Percentiles rank a stretch among this genome's conserved stretches.
Evolutionary conservation across 1,139 yeast genomes (phyloP).

Genomic region (Candida buenavistaensis): DNA sequence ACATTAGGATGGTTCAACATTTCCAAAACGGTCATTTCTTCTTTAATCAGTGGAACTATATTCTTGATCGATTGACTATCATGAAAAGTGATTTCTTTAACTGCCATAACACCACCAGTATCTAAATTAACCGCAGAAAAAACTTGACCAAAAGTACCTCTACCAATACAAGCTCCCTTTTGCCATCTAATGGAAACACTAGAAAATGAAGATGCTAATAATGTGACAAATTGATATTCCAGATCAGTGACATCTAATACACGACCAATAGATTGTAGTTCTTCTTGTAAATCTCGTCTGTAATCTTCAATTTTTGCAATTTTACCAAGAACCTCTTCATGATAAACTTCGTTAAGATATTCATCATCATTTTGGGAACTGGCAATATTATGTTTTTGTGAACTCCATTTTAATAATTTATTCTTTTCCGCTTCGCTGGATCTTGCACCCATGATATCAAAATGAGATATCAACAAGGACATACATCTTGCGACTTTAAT

Average conservation of each 20-base stretch:
- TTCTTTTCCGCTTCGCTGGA: conserved; percentile 78
- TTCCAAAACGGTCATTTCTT: conserved; percentile 95
- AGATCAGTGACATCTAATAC: conserved; percentile 85
- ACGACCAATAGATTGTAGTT: conserved; percentile 68
- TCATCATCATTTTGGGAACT: conserved; percentile 60
- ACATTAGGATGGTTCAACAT: conserved; percentile 94
- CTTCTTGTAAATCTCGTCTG: conserved; percentile 51
- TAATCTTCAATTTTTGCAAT: conserved; percentile 58
- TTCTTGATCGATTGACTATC: conserved; percentile 85
- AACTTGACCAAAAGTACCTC: conserved; percentile 95
- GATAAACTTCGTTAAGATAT: conserved; percentile 52
- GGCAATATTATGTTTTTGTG: conserved; percentile 43
- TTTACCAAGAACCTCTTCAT: conserved; percentile 60
- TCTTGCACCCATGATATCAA: conserved; percentile 97
- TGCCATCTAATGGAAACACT: conserved; percentile 96
- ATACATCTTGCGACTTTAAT: conserved; percentile 92
- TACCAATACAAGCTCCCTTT: conserved; percentile 90
- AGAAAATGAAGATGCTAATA: conserved; percentile 86
- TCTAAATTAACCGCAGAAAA: conserved; percentile 90
- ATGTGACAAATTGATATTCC: conserved; percentile 83
- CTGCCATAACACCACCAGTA: conserved; percentile 96
- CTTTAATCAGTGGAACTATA: conserved; percentile 85
- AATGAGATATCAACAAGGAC: conserved; percentile 90
- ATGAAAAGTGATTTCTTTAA: conserved; percentile 89
- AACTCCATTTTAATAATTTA: conserved; percentile 52